Evolutionary conservation across 768 basidiomycete species (phyloP).

Genomic region (Astraeus odoratus): DNA sequence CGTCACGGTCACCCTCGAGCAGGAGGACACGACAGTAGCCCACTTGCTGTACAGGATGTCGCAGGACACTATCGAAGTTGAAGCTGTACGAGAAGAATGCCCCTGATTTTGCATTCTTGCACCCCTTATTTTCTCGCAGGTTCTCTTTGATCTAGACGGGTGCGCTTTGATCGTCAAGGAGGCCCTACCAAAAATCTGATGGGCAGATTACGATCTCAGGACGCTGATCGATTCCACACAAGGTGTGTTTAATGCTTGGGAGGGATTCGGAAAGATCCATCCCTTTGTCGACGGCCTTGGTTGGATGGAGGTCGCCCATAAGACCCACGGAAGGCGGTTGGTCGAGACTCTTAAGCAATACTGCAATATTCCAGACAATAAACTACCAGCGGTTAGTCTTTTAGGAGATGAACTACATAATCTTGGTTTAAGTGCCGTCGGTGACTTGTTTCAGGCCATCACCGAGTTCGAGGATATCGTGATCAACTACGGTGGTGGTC

Average conservation of each 20-base stretch:
- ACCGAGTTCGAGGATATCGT: constrained; percentile 76
- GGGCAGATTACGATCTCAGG: constrained; percentile 28
- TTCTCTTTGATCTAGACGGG: constrained; percentile 71
- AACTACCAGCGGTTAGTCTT: constrained; percentile 45
- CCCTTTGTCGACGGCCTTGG: constrained; percentile 39
- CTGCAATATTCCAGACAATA: constrained; percentile 55
- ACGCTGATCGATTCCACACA: constrained; percentile 80
- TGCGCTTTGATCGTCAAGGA: constrained; percentile 20
- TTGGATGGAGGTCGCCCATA: constrained; percentile 36
- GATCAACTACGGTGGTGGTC: constrained; percentile 38
- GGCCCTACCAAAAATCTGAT: not conserved
- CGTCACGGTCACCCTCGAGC: too few relatives aligned
- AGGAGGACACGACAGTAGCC: not conserved
- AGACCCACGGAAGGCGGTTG: constrained; percentile 71
- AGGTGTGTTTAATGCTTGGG: constrained; percentile 75
- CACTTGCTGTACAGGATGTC: constrained; percentile 4
- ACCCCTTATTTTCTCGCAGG: constrained; percentile 29
- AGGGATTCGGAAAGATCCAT: constrained; percentile 53
- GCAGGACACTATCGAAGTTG: constrained; percentile 33
- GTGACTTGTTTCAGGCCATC: constrained; percentile 48
- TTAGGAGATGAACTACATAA: not conserved
- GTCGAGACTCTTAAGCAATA: constrained; percentile 68
- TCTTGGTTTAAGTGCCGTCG: not conserved
- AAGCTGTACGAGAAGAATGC: constrained; percentile 38
- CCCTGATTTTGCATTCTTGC: not conserved